These are phyloP conservation scores for Peniophora sp. DNA, from an alignment of 1,284 basidiomycete genomes.

Conservation along the genomic window DNA sequence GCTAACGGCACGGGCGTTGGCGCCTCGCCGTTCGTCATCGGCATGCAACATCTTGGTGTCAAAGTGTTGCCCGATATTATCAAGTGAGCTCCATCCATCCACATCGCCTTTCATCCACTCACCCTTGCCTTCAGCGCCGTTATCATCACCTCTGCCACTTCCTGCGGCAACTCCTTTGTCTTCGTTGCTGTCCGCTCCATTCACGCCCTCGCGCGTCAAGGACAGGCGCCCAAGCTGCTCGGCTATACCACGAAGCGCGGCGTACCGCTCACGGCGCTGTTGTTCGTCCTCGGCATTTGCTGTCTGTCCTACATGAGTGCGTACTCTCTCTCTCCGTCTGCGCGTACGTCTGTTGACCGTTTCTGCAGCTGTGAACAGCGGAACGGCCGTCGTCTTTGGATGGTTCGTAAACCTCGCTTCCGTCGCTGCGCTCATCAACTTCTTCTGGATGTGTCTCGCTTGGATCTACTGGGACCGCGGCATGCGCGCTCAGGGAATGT, in stretches of 20 bases:
- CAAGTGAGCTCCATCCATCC: not conserved
- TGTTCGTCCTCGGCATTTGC: constrained; percentile 5
- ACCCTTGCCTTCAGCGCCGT: constrained; percentile 24
- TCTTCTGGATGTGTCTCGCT: not conserved
- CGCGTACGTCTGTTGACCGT: not conserved
- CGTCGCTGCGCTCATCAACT: too few species aligned
- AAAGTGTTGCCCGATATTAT: constrained; percentile 20
- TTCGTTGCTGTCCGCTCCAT: constrained; percentile 72
- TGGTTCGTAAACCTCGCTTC: too few species aligned
- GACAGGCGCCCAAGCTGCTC: constrained; percentile 49
- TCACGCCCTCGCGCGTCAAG: constrained; percentile 64
- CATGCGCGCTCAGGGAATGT: constrained; percentile 38
- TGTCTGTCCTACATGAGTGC: not conserved
- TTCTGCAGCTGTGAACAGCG: not conserved
- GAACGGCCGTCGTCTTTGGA: too few species aligned
- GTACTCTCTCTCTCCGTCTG: not conserved
- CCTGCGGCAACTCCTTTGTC: constrained; percentile 70
- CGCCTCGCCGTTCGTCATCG: constrained; percentile 67
- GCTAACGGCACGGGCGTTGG: constrained; percentile 41
- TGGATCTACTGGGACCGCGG: constrained; percentile 27
- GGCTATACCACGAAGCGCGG: constrained; percentile 51
- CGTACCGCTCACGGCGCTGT: constrained; percentile 48
- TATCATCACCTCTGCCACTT: constrained; percentile 43
- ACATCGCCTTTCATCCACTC: constrained; percentile 9
- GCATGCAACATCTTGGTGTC: constrained; percentile 58